A percentile compares a stretch with the other conserved stretches of the same genome.
These are phyloP conservation scores for Termitomyces sp. DNA, from an alignment of 768 basidiomycete species.

Conservation along the genomic window DNA sequence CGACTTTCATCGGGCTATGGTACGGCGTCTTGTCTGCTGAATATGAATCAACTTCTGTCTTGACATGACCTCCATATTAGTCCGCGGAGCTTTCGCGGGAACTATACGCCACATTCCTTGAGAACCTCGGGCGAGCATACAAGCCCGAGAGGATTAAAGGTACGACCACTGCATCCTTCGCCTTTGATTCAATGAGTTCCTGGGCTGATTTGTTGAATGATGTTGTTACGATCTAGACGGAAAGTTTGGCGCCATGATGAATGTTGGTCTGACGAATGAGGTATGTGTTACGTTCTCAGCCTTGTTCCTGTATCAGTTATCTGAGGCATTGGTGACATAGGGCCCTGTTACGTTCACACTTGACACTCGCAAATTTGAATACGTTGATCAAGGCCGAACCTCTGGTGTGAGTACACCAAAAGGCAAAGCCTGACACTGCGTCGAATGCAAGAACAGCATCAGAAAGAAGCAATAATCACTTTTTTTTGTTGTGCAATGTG, in stretches of 20 bases:
- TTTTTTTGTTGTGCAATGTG: not conserved
- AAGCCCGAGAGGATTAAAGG: conserved; percentile 78
- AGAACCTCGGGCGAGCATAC: conserved; percentile 63
- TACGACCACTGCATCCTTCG: conserved; percentile 24
- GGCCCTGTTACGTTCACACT: conserved; percentile 85
- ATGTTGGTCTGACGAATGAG: conserved; percentile 83
- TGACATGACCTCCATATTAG: conserved; percentile 32
- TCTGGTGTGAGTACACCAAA: conserved; percentile 10
- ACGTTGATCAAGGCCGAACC: conserved; percentile 31
- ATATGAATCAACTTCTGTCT: not conserved
- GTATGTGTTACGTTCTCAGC: conserved; percentile 33
- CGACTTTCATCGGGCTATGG: conserved; percentile 94
- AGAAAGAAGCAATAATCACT: not conserved
- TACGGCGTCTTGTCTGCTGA: conserved; percentile 26
- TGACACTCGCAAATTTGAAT: conserved; percentile 79
- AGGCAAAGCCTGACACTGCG: not conserved
- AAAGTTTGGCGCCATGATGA: conserved; percentile 97
- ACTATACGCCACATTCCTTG: conserved; percentile 72
- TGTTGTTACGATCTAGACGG: conserved; percentile 55
- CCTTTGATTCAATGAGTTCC: not conserved
- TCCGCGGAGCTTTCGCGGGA: conserved; percentile 60
- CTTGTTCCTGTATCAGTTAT: conserved; percentile 34
- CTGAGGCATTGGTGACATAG: conserved; percentile 37
- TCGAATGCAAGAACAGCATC: not conserved
- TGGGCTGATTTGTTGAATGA: not conserved